These are phyloP conservation scores for Leishmania mexicana DNA, from an alignment of 208 protist species.

Conservation along the genomic window DNA sequence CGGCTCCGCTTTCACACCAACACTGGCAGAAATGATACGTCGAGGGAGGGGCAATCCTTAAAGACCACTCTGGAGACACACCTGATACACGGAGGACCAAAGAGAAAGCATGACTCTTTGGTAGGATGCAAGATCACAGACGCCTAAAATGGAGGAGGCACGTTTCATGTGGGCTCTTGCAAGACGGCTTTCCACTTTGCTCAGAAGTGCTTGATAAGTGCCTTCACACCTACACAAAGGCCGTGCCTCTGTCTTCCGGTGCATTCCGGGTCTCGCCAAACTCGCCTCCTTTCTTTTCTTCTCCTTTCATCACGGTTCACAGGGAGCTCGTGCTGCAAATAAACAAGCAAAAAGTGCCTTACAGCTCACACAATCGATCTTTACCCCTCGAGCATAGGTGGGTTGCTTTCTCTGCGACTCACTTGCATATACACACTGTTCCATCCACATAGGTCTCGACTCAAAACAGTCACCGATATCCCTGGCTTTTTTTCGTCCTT, in stretches of 20 bases:
- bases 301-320: neutral
- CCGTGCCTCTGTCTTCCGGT: neutral
- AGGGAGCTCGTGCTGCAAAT: neutral
- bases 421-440: neutral
- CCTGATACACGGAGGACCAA: neutral
- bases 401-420: conserved; percentile 2
- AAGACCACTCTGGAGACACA: neutral
- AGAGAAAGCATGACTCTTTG: neutral
- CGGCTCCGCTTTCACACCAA: neutral
- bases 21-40: neutral
- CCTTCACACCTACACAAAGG: neutral
- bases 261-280: neutral
- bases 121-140: neutral
- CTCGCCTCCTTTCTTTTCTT: neutral
- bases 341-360: neutral
- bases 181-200: neutral
- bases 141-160: neutral
- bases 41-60: neutral
- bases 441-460: neutral
- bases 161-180: neutral
- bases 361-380: conserved; percentile 1
- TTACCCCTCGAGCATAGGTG: neutral
- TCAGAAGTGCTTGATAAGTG: neutral
- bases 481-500: neutral
- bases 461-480: neutral